Evolutionary conservation across 768 basidiomycete genomes (phyloP).

Genomic region (Amanita pallidorosea): DNA sequence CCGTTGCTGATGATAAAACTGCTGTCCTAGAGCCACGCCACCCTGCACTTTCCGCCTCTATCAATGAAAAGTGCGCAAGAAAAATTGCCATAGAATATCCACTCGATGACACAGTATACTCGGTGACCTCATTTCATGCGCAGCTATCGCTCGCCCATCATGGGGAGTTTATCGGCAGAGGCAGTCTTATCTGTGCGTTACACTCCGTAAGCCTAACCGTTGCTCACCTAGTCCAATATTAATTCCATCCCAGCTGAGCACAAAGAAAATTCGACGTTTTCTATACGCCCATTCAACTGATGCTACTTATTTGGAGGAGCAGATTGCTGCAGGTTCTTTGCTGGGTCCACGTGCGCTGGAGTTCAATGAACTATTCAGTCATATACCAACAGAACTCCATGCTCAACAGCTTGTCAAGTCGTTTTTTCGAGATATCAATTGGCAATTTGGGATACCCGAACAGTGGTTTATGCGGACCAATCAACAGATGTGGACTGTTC

Average conservation of each 20-base stretch:
- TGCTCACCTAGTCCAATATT: not conserved
- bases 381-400: slow-evolving; percentile 21
- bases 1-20: not conserved
- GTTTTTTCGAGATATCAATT: slow-evolving; percentile 37
- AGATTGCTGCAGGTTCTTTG: slow-evolving; percentile 13
- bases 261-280: slow-evolving; percentile 21
- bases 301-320: slow-evolving; percentile 17
- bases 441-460: slow-evolving; percentile 41
- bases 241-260: slow-evolving; percentile 21
- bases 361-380: slow-evolving; percentile 22
- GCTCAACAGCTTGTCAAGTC: slow-evolving; percentile 23
- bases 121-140: slow-evolving; percentile 28
- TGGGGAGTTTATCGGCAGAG: slow-evolving; percentile 38
- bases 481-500: slow-evolving; percentile 33
- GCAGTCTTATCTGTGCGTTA: slow-evolving; percentile 35
- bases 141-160: slow-evolving; percentile 34
- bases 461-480: slow-evolving; percentile 34
- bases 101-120: slow-evolving; percentile 24
- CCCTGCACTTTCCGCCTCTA: not conserved
- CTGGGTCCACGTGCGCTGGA: slow-evolving; percentile 12
- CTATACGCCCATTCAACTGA: slow-evolving; percentile 32
- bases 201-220: slow-evolving; percentile 25
- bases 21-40: not conserved
- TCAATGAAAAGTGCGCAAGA: not conserved
- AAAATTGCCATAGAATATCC: slow-evolving; percentile 11